Percentiles rank a stretch among this genome's conserved stretches.
Evolutionary conservation across 441 rosid genomes (phyloP).

Genomic region (Jatropha multifida): DNA sequence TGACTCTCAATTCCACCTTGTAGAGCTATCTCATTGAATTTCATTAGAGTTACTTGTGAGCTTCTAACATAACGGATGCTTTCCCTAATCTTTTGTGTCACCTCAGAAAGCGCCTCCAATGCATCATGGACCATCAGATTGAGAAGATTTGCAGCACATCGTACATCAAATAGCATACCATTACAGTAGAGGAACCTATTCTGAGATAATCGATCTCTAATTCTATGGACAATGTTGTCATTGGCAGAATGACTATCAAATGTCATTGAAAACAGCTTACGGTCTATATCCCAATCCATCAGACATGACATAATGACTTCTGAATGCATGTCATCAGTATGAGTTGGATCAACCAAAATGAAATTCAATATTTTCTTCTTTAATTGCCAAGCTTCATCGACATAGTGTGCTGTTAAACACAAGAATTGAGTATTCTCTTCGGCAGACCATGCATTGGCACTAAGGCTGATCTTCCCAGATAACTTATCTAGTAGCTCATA

Average conservation of each 20-base stretch:
- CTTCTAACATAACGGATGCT: conserved; percentile 71
- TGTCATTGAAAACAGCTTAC: conserved; percentile 77
- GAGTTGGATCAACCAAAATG: conserved; percentile 68
- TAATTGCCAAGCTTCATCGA: conserved; percentile 81
- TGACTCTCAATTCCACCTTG: conserved; percentile 58
- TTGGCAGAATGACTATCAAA: conserved; percentile 60
- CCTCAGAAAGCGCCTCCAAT: conserved; percentile 58
- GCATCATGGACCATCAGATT: conserved; percentile 63
- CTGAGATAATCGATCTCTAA: conserved; percentile 58
- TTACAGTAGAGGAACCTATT: conserved; percentile 51
- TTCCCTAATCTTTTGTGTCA: conserved; percentile 69
- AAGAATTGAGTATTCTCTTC: conserved; percentile 50
- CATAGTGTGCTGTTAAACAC: conserved; percentile 69
- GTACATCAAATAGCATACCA: conserved; percentile 67
- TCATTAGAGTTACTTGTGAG: conserved; percentile 56
- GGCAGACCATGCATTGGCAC: conserved; percentile 58
- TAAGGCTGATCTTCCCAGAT: conserved; percentile 72
- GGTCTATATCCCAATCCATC: conserved; percentile 81
- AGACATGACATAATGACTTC: conserved; percentile 71
- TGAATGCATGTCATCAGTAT: conserved; percentile 75
- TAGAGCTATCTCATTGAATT: conserved; percentile 71
- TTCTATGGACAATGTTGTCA: conserved; percentile 57
- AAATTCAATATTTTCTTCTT: conserved; percentile 79
- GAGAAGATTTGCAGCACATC: conserved; percentile 70
- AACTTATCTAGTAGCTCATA: conserved; percentile 51